These are phyloP conservation scores for Podospora anserina DNA, from an alignment of 495 filamentous ascomycete genomes.

Conservation along the genomic window DNA sequence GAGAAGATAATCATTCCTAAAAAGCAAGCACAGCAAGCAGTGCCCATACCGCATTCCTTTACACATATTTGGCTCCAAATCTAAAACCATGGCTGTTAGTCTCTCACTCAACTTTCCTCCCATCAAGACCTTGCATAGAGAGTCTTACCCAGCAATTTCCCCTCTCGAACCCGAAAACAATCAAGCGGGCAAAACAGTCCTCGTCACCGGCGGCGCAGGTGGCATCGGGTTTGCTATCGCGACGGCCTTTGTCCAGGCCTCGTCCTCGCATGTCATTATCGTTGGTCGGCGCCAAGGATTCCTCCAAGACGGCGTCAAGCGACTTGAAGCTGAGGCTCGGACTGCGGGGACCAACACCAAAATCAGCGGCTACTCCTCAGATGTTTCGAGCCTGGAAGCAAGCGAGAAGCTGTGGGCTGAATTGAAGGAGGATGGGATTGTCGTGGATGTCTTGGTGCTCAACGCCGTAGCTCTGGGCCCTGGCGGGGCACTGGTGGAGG, in stretches of 20 bases:
- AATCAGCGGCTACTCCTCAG: constrained; percentile 25
- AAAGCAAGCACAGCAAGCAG: background rate
- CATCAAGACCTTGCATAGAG: constrained; percentile 33
- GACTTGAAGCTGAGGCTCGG: constrained; percentile 18
- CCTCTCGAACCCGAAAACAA: constrained; percentile 37
- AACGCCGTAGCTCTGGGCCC: constrained; percentile 30
- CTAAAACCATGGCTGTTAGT: background rate
- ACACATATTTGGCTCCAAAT: background rate
- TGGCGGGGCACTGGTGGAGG: constrained; percentile 11
- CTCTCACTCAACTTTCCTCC: constrained; percentile 4
- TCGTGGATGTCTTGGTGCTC: constrained; percentile 42
- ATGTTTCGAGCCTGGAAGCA: constrained; percentile 26
- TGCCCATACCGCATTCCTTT: background rate
- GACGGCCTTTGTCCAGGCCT: constrained; percentile 35
- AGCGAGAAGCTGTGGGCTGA: constrained; percentile 35
- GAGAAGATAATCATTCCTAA: background rate
- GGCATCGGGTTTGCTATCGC: constrained; percentile 41
- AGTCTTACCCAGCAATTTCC: constrained; percentile 43
- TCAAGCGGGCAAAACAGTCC: constrained; percentile 42
- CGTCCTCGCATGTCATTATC: constrained; percentile 34
- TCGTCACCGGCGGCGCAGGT: constrained; percentile 46
- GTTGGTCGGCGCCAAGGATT: constrained; percentile 27
- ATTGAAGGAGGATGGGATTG: constrained; percentile 28
- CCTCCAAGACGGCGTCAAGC: constrained; percentile 15
- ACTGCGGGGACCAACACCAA: constrained; percentile 15